Evolutionary conservation across 2,329 filamentous ascomycete genomes (phyloP), one percentile per base, ranked within the genome.

Genomic region (Fusarium anguioides): DNA sequence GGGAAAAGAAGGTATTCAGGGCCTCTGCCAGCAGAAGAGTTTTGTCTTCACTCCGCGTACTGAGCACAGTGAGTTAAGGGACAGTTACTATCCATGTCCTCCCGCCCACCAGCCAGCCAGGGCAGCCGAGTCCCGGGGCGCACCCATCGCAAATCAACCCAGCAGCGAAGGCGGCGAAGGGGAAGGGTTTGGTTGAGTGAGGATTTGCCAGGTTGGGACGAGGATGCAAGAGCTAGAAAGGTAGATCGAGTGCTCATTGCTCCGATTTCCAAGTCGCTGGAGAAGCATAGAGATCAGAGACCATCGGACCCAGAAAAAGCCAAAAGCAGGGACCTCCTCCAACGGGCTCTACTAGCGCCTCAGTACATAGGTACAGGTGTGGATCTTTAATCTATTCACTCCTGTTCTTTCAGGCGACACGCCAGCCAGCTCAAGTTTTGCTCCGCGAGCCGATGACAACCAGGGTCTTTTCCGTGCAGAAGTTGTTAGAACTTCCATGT

Each of bases 221-320:
- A 60, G 54, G 56, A 62, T 66, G 48, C 55, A 49, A 66, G 52
- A 66, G 57, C 42, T 58, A 46, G 53, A 70, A 75, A 56, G 35
- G n/a, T 45, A 75, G 74, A 77, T 78, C 59, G 52, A 48, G 55
- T 67, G 53, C 75, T 71, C 64, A 77, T 77, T 77, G 76, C 72
- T 66, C 70, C 77, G 77, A 79, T 79, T 70, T 64, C 66, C 69
- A 76, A 52, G 66, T 44, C 60, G 41, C 27, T 64, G 71, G 69
- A 70, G 68, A 62, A 60, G 44, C 52, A 26, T 58, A 31, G 60
- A 42, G 72, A 77, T 76, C 75, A 74, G 68, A 74, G 66, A 50
- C 54, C 70, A 76, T 75, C 72, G 72, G 60, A 50, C 55, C 66
- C 62, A 61, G 15, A 55, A 44, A 61, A 40, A 51, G 11, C 46